These are phyloP conservation scores for Galerina marginata DNA, from an alignment of 768 basidiomycete genomes.

Conservation along the genomic window DNA sequence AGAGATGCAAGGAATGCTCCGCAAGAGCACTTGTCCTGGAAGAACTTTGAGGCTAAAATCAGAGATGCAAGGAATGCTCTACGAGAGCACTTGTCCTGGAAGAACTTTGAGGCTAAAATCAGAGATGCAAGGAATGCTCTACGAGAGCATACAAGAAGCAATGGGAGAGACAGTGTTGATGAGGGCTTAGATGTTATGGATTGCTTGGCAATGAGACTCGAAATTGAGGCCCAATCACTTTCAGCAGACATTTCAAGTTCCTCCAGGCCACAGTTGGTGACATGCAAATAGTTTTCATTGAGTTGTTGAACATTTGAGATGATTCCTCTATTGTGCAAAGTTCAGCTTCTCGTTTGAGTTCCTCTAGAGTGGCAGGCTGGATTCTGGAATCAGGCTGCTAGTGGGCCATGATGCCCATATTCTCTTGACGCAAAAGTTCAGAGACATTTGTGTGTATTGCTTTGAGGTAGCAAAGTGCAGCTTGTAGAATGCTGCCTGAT, in stretches of 20 bases:
- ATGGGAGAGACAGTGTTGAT: constrained; percentile 57
- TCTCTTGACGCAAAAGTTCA: constrained; percentile 60
- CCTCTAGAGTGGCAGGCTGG: constrained; percentile 46
- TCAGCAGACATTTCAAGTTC: constrained; percentile 19
- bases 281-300: constrained; percentile 49
- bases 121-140: too few species aligned
- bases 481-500: constrained; percentile 56
- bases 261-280: constrained; percentile 35
- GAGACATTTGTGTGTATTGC: constrained; percentile 77
- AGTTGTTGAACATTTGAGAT: constrained; percentile 24
- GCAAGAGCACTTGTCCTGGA: too few species aligned
- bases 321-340: constrained; percentile 25
- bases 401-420: constrained; percentile 44
- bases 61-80: too few species aligned
- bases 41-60: too few species aligned
- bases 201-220: constrained; percentile 10
- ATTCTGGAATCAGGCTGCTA: constrained; percentile 51
- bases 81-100: too few species aligned
- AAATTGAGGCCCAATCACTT: constrained; percentile 6
- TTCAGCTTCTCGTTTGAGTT: constrained; percentile 46
- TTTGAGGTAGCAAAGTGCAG: constrained; percentile 71
- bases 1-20: too few species aligned
- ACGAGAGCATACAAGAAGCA: constrained; percentile 44
- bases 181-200: constrained; percentile 18
- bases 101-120: too few species aligned